Evolutionary conservation across 1,284 basidiomycete genomes (phyloP), one percentile per base, ranked within the genome.

Genomic region (Sanghuangporus baumii): DNA sequence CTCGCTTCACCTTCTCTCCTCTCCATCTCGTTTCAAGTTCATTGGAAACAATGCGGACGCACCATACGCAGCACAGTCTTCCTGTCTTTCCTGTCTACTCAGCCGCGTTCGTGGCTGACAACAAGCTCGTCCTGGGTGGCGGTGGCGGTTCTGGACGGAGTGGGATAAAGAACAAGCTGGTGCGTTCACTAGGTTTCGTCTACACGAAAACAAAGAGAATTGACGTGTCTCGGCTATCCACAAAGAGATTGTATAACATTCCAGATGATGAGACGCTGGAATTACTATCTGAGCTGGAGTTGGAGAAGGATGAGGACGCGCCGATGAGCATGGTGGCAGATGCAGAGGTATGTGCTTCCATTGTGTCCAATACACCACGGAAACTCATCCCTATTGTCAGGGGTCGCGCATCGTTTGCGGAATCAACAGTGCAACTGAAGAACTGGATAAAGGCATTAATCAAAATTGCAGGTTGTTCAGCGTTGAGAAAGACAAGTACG

Each of bases 151-250:
- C 79, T 66, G 79, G 86, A 66, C 81, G 80, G 66, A 93, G 84
- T 59, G 95, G 95, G 2, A 90, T 98, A 66, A 93, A 93, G 78
- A 98, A 98, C 77, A 94, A 94, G 74, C 75, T 98, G 66, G 95
- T 93, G 65, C 67, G 88, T 78, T 9, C 37, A 26, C 16, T 50
- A 47, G 61, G 37, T 55, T 43, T 40, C 50, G 4, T 46, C 18
- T 26, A 6, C 6, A 54, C 31, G 5, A 14, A 26, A 14, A 37
- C 16, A 34, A 34, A 50, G 23, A 36, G n/a, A 9, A 48, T 40
- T 12, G 26, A 47, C 23, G 54, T 6, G 54, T 55, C 23, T 14
- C 9, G 52, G 43, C 11, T 46, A 20, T 11, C 52, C 40, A 1
- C 37, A 61, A 67, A 93, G 92, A 83, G 86, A 71, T 73, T 94